phyloP scores from a whole-genome alignment of 345 rosid species.

The Anacardium occidentale region DNA sequence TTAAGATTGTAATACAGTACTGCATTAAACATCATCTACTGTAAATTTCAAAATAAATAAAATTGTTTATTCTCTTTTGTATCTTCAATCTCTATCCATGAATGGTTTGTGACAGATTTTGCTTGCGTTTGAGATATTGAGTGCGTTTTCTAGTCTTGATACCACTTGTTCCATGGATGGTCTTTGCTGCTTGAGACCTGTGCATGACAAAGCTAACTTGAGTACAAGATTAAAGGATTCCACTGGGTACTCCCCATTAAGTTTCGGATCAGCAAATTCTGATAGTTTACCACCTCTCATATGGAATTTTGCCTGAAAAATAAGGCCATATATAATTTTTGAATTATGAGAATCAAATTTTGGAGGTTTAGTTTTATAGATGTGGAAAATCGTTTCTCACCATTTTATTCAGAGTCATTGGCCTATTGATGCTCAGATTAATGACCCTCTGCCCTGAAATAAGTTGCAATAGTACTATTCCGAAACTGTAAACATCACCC shows the following conservation, averaged over 20 bases:
- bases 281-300: conserved; percentile 38
- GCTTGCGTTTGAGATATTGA: conserved; percentile 28
- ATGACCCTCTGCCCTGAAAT: conserved; percentile 59
- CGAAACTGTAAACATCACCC: conserved; percentile 60
- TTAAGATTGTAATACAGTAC: not conserved
- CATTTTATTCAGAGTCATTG: conserved; percentile 48
- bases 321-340: not conserved
- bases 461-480: conserved; percentile 58
- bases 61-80: not conserved
- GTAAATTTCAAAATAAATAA: conserved; percentile 3
- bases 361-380: not conserved
- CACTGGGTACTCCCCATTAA: conserved; percentile 42
- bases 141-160: conserved; percentile 39
- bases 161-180: conserved; percentile 62
- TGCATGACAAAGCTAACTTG: conserved; percentile 55
- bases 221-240: conserved; percentile 47
- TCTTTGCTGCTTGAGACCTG: conserved; percentile 50
- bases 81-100: not conserved
- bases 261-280: conserved; percentile 52
- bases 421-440: conserved; percentile 35
- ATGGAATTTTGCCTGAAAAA: conserved; percentile 43
- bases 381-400: conserved; percentile 21
- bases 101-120: conserved; percentile 1
- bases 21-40: conserved; percentile 2
- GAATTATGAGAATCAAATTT: not conserved